Conservation (phyloP, 1,139 yeast species). For the Ogataea hybrid region DNA sequence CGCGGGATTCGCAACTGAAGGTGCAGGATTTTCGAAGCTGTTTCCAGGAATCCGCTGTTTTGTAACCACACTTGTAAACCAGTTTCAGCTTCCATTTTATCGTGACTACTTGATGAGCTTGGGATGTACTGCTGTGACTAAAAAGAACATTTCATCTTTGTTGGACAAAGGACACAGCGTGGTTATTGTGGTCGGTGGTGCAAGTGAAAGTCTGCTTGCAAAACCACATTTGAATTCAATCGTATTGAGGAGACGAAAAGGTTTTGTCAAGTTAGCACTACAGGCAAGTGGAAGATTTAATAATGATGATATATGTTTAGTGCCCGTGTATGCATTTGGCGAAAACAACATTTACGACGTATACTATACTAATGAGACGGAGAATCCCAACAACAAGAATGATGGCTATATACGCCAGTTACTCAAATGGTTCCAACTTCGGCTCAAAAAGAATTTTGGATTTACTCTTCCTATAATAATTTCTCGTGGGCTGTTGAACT, state of each 20-base stretch:
- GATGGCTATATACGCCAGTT: constrained; percentile 21
- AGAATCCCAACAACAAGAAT: constrained; percentile 3
- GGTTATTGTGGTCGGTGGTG: constrained; percentile 93
- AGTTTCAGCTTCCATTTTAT: constrained; percentile 83
- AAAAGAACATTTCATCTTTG: constrained; percentile 64
- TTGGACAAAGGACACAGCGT: constrained; percentile 70
- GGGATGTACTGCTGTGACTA: constrained; percentile 86
- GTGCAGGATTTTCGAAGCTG: constrained; percentile 58
- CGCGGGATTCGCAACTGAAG: constrained; percentile 84
- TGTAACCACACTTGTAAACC: constrained; percentile 77
- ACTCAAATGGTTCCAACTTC: constrained; percentile 58
- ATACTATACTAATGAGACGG: constrained; percentile 22
- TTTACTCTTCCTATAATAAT: constrained; percentile 90
- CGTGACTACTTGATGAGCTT: constrained; percentile 80
- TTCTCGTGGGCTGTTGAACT: constrained; percentile 90
- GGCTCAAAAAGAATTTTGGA: constrained; percentile 69
- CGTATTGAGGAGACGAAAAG: constrained; percentile 76
- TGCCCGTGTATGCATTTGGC: constrained; percentile 91
- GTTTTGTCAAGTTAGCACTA: constrained; percentile 84
- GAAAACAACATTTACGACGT: constrained; percentile 49
- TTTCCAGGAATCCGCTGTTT: constrained; percentile 85
- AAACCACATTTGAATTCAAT: constrained; percentile 59
- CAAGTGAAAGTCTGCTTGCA: constrained; percentile 81
- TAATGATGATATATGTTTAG: constrained; percentile 67
- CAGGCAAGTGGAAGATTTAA: constrained; percentile 36